These are phyloP conservation scores for Fusarium pininemorale DNA, from an alignment of 2,329 filamentous ascomycete species.

Conservation along the genomic window DNA sequence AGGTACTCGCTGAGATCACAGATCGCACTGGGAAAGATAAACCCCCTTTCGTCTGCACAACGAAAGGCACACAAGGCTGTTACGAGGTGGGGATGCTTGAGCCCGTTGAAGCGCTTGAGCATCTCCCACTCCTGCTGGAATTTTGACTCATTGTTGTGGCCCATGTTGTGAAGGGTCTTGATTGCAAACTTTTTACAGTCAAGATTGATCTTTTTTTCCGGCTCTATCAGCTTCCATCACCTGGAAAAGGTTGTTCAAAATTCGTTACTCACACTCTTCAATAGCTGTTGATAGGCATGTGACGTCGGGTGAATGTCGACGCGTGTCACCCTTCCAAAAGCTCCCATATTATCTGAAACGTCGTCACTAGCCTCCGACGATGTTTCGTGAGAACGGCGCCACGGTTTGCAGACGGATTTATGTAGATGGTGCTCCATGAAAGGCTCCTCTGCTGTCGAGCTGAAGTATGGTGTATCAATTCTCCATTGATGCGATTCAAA, in stretches of 20 bases:
- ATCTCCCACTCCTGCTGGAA: neutral
- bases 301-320: neutral
- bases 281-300: neutral
- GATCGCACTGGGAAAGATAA: neutral
- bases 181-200: neutral
- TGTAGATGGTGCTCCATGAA: neutral
- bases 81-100: neutral
- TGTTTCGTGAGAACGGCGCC: neutral
- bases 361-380: fast-evolving
- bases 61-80: neutral
- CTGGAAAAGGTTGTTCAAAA: fast-evolving
- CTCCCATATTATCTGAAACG: neutral
- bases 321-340: neutral
- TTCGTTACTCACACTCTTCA: neutral
- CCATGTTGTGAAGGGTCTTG: neutral
- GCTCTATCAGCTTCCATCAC: fast-evolving
- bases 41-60: neutral
- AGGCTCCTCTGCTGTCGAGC: neutral
- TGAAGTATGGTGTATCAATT: neutral
- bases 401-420: neutral
- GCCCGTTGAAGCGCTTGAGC: neutral
- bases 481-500: neutral
- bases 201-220: neutral
- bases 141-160: neutral
- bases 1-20: neutral